A percentile compares a stretch with the other conserved stretches of the same genome.
These are phyloP conservation scores for Collybia nuda DNA, from an alignment of 768 basidiomycete genomes.

Conservation along the genomic window DNA sequence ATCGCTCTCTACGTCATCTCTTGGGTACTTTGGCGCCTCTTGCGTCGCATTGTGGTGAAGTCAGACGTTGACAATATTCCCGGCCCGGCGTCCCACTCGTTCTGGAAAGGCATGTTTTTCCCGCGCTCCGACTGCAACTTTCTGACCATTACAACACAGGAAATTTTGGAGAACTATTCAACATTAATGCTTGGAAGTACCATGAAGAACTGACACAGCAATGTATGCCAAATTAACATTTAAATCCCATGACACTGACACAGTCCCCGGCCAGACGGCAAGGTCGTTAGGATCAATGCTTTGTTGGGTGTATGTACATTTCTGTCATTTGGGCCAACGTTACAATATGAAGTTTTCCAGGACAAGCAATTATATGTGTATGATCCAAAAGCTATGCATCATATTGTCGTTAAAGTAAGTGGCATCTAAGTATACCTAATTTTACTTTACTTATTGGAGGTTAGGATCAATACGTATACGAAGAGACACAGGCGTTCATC, in stretches of 20 bases:
- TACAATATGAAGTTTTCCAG: neutral
- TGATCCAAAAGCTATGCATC: slow-evolving; percentile 35
- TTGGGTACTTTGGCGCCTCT: slow-evolving; percentile 9
- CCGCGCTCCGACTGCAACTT: neutral
- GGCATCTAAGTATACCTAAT: neutral
- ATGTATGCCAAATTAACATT: neutral
- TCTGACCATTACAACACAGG: neutral
- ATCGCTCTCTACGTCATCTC: slow-evolving; percentile 9
- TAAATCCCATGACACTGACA: neutral
- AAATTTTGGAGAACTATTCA: neutral
- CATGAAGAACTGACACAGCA: neutral
- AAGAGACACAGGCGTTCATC: slow-evolving; percentile 36
- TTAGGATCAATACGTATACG: slow-evolving; percentile 26
- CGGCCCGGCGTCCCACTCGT: slow-evolving; percentile 27
- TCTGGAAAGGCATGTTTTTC: slow-evolving; percentile 23
- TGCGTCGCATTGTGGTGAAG: slow-evolving; percentile 13
- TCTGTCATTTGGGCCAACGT: neutral
- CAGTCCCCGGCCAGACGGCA: slow-evolving; percentile 10
- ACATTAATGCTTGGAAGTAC: neutral
- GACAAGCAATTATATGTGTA: slow-evolving; percentile 28
- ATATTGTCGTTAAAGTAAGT: slow-evolving; percentile 34
- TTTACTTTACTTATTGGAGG: neutral
- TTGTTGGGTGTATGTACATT: slow-evolving; percentile 14
- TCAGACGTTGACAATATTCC: slow-evolving; percentile 32
- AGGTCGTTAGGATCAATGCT: slow-evolving; percentile 15